Evolutionary conservation across 2,329 filamentous ascomycete genomes (phyloP).

Genomic region (Scolecobasidium constrictum): DNA sequence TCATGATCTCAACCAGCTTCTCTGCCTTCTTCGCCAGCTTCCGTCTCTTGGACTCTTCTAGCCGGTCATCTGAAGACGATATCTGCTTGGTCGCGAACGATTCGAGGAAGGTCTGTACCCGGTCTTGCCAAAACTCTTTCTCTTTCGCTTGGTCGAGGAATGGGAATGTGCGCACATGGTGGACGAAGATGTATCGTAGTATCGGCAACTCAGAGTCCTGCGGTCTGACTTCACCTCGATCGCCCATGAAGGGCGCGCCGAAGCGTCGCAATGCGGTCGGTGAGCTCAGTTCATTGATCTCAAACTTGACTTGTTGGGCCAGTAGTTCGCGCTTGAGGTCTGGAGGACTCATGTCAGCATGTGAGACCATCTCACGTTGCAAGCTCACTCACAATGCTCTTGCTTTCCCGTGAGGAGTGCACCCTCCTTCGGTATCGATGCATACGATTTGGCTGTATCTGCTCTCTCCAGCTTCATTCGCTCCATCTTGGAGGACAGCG

Average conservation of each 20-base stretch:
- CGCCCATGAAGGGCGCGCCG: slow-evolving; percentile 87
- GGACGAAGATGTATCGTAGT: slow-evolving; percentile 91
- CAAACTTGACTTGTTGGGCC: slow-evolving; percentile 75
- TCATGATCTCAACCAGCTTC: slow-evolving; percentile 97
- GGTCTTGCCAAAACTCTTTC: slow-evolving; percentile 99
- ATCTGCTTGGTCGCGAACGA: slow-evolving; percentile 97
- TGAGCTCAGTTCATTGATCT: slow-evolving; percentile 87
- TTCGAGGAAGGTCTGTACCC: slow-evolving; percentile 90
- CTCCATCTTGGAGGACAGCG: not conserved
- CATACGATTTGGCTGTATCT: slow-evolving; percentile 20
- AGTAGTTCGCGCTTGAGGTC: slow-evolving; percentile 95
- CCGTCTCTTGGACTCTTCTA: slow-evolving; percentile 90
- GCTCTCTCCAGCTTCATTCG: slow-evolving; percentile 4
- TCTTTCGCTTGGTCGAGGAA: slow-evolving; percentile 94
- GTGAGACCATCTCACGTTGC: not conserved
- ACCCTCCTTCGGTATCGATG: slow-evolving; percentile 40
- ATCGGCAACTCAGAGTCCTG: slow-evolving; percentile 90
- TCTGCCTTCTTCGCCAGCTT: slow-evolving; percentile 89
- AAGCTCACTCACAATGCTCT: slow-evolving; percentile 67
- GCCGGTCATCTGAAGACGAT: slow-evolving; percentile 86
- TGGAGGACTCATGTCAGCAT: slow-evolving; percentile 25
- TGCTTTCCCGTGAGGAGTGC: slow-evolving; percentile 82
- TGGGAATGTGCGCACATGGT: slow-evolving; percentile 95
- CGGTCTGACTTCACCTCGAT: slow-evolving; percentile 84
- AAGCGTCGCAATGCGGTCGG: slow-evolving; percentile 91